Percentiles rank a stretch among this genome's conserved stretches.
These are phyloP conservation scores for Nemania diffusa DNA, from an alignment of 2,329 filamentous ascomycete species.

Conservation along the genomic window DNA sequence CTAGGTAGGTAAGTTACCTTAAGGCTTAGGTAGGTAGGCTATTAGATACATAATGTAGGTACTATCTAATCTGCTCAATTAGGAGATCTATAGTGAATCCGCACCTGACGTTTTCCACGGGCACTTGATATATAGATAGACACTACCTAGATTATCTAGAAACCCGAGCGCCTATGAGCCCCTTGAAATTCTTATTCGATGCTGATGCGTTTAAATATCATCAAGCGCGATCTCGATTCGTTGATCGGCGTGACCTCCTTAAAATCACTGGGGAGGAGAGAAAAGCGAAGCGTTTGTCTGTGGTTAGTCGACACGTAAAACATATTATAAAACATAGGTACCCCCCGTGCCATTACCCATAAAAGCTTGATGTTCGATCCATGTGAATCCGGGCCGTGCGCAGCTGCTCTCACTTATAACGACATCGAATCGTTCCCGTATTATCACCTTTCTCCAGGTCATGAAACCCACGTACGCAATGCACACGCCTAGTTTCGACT, in stretches of 20 bases:
- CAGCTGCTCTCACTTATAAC: not conserved
- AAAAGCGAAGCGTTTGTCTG: not conserved
- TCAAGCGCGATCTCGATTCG: not conserved
- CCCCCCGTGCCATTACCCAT: not conserved
- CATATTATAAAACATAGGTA: not conserved
- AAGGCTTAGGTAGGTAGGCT: too few relatives aligned
- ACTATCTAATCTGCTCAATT: too few relatives aligned
- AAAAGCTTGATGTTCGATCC: not conserved
- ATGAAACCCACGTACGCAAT: constrained; percentile 2
- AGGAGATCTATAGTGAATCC: too few relatives aligned
- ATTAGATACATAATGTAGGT: too few relatives aligned
- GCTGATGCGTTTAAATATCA: not conserved
- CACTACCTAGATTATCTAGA: too few relatives aligned
- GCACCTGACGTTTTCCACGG: too few relatives aligned
- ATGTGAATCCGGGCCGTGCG: not conserved
- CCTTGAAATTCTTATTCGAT: not conserved
- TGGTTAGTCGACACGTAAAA: not conserved
- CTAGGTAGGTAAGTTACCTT: too few relatives aligned
- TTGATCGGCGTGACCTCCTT: not conserved
- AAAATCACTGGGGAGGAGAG: not conserved
- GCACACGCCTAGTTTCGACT: not conserved
- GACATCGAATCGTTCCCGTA: not conserved
- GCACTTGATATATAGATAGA: too few relatives aligned
- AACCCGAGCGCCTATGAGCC: not conserved
- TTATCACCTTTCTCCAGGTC: not conserved